These are phyloP conservation scores for Acacia pycnantha DNA, from an alignment of 331 rosid species.

Conservation along the genomic window DNA sequence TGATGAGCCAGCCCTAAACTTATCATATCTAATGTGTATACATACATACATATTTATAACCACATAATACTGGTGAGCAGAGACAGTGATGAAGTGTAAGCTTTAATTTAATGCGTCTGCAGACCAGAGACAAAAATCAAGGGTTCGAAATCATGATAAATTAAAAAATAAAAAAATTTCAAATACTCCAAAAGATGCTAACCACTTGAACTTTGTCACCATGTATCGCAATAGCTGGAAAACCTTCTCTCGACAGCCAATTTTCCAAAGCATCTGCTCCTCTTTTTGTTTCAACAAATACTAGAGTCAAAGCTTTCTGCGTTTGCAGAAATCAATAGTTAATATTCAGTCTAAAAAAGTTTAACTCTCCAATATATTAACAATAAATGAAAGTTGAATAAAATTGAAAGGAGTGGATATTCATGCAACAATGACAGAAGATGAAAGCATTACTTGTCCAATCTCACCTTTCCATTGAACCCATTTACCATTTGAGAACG, in stretches of 20 bases:
- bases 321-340: background rate
- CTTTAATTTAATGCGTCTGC: background rate
- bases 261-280: conserved; percentile 46
- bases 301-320: conserved; percentile 42
- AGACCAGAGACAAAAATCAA: background rate
- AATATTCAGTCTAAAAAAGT: background rate
- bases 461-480: conserved; percentile 32
- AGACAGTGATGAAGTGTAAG: background rate
- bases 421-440: background rate
- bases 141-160: background rate
- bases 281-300: conserved; percentile 49
- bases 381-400: background rate
- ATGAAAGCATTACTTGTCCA: background rate
- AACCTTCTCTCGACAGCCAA: conserved; percentile 35
- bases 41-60: too few relatives aligned
- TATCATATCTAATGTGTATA: too few relatives aligned
- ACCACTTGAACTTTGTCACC: conserved; percentile 55
- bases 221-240: conserved; percentile 48
- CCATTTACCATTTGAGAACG: conserved; percentile 13
- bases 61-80: background rate
- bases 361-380: background rate
- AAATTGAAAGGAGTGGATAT: background rate
- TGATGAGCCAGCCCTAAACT: background rate
- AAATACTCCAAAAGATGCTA: background rate
- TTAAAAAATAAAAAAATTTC: background rate